Conservation (phyloP, 2,329 filamentous ascomycete genomes). For the Dendryphion nanum region DNA sequence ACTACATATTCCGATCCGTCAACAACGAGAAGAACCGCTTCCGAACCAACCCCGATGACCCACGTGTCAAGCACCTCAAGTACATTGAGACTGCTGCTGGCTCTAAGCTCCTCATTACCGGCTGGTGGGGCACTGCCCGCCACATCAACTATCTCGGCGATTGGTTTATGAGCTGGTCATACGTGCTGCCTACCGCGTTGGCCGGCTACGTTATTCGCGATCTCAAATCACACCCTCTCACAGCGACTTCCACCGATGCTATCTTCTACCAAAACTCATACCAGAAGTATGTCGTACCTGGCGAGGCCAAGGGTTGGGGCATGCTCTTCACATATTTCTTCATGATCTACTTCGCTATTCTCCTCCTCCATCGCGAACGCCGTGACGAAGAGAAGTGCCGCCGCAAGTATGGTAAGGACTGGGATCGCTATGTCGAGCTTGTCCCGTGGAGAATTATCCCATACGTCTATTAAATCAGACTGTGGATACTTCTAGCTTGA, state of each 20-base stretch:
- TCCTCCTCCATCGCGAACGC: conserved; percentile 81
- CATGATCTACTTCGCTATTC: conserved; percentile 82
- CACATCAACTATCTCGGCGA: conserved; percentile 97
- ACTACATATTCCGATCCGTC: conserved; percentile 87
- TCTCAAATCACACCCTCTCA: conserved; percentile 34
- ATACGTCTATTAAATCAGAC: conserved; percentile 66
- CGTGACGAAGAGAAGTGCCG: conserved; percentile 90
- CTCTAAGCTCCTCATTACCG: conserved; percentile 75
- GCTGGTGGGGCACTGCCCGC: conserved; percentile 90
- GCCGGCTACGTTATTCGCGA: conserved; percentile 74
- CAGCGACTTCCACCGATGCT: conserved; percentile 48
- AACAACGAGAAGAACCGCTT: conserved; percentile 96
- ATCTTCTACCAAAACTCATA: conserved; percentile 56
- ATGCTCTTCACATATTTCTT: conserved; percentile 94
- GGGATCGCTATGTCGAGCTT: conserved; percentile 81
- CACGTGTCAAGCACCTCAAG: conserved; percentile 73
- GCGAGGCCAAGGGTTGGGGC: conserved; percentile 75
- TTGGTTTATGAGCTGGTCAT: conserved; percentile 92
- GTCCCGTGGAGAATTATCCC: conserved; percentile 83
- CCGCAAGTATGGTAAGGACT: conserved; percentile 89
- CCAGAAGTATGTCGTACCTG: conserved; percentile 66
- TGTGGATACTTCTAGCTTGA: too few species aligned
- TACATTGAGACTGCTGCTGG: conserved; percentile 84
- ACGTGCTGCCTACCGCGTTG: conserved; percentile 80
- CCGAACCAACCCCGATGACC: conserved; percentile 81